Evolutionary conservation across 441 rosid species (phyloP), one percentile per base, ranked within the genome.

Genomic region (Adansonia grandidieri): DNA sequence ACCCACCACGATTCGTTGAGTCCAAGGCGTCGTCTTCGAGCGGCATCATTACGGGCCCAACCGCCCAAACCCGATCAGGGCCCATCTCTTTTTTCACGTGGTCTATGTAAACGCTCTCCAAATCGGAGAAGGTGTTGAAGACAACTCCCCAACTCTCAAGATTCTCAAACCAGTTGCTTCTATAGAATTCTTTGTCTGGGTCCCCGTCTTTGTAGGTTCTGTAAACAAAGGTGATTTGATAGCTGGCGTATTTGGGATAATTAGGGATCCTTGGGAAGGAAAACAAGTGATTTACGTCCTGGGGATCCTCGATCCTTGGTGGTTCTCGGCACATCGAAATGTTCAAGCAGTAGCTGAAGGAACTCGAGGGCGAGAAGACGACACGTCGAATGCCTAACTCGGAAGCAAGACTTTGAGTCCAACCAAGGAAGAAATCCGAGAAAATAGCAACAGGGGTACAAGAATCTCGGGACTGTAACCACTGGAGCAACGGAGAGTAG

Each of bases 341-440:
- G 58, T 78, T 53, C 58, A 86, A 24, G 37, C 83, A 82, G 77
- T 83, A 78, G 3, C 78, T 61, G 54, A 83, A 66, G 17, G 90
- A 89, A 15, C 90, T 88, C 8, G 90, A 87, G 0, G 93, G 88
- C 0, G 91, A 88, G 85, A 90, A 88, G 0, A 78, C 74, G 57
- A 88, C 0, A 0, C 86, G 85, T 32, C 62, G 87, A 40, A 88
- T 58, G 20, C 90, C 87, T 13, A 83, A 48, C 70, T 80, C 47
- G 15, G 19, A 17, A 8, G 86, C 86, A 0, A 90, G 82, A 15
- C 57, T 77, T 6, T 82, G 78, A 5, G 91, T 86, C 91, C 91
- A 90, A 4, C 93, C 93, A 13, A 84, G 73, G 82, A 88, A 90
- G 80, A 87, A 75, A 50, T 90, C 91, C 9, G 91, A 90, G 74